Evolutionary conservation across 2,329 filamentous ascomycete species (phyloP).

Genomic region (Diaporthe eres): DNA sequence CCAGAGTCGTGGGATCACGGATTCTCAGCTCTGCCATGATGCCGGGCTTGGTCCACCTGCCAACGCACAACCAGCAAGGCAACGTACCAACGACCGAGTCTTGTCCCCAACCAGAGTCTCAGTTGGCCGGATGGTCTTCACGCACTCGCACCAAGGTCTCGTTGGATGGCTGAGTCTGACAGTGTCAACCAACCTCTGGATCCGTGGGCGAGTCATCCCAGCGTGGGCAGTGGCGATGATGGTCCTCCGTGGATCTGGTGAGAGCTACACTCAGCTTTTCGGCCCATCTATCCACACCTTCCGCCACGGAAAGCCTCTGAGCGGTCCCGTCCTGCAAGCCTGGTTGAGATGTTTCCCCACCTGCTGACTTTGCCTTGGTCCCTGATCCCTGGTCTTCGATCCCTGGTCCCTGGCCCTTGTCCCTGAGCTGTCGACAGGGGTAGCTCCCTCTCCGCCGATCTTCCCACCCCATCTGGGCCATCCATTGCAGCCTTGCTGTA

Average conservation of each 20-base stretch:
- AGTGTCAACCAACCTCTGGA: neutral
- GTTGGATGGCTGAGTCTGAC: constrained; percentile 13
- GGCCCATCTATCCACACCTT: constrained; percentile 30
- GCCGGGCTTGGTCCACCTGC: constrained; percentile 2
- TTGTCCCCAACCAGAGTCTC: neutral
- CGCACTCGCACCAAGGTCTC: neutral
- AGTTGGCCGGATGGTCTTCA: neutral
- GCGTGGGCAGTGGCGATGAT: neutral
- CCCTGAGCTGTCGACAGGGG: constrained; percentile 38
- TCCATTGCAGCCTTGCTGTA: constrained; percentile 30
- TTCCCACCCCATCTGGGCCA: constrained; percentile 3
- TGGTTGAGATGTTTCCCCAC: neutral
- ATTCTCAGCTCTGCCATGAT: neutral
- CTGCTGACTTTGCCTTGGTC: constrained; percentile 9
- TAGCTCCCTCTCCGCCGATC: constrained; percentile 31
- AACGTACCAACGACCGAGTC: constrained; percentile 19
- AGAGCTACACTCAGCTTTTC: constrained; percentile 13
- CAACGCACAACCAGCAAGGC: neutral
- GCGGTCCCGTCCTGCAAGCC: neutral
- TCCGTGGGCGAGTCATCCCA: constrained; percentile 17
- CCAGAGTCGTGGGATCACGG: neutral
- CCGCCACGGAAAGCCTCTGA: constrained; percentile 2
- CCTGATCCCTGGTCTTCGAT: constrained; percentile 13
- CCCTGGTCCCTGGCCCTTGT: constrained; percentile 22
- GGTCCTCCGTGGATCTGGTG: constrained; percentile 4